These are phyloP conservation scores for Solanum hybrid DNA, from an alignment of 305 asterid genomes.

Conservation along the genomic window DNA sequence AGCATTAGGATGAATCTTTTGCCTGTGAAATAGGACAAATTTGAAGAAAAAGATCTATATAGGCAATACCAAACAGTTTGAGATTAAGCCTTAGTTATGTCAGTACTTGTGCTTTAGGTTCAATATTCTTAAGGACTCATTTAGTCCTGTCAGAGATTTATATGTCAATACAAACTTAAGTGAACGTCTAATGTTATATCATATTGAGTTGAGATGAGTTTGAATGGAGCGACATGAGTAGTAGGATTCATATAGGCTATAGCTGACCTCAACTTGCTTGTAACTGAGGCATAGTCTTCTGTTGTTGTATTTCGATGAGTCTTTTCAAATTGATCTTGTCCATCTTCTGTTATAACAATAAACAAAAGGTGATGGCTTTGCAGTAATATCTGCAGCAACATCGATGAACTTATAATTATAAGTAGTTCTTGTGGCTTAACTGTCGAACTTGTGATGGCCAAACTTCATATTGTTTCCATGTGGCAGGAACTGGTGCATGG, in stretches of 20 bases:
- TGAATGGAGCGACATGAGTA: neutral
- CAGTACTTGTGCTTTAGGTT: neutral
- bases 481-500: constrained; percentile 97
- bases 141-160: neutral
- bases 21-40: neutral
- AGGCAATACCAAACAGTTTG: neutral
- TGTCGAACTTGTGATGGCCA: neutral
- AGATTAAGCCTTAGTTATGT: neutral
- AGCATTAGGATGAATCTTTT: neutral
- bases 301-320: neutral
- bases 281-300: neutral
- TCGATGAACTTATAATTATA: neutral
- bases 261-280: neutral
- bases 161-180: neutral
- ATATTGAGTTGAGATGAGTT: neutral
- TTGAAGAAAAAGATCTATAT: neutral
- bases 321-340: neutral
- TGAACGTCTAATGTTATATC: too few species aligned
- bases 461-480: neutral
- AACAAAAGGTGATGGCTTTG: too few species aligned
- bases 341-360: neutral
- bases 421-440: neutral
- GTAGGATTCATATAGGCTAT: neutral
- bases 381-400: neutral
- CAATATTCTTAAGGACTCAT: neutral